Base-by-base conservation (phyloP, 129 eudicot species). In the Oenanthe sinensis region DNA sequence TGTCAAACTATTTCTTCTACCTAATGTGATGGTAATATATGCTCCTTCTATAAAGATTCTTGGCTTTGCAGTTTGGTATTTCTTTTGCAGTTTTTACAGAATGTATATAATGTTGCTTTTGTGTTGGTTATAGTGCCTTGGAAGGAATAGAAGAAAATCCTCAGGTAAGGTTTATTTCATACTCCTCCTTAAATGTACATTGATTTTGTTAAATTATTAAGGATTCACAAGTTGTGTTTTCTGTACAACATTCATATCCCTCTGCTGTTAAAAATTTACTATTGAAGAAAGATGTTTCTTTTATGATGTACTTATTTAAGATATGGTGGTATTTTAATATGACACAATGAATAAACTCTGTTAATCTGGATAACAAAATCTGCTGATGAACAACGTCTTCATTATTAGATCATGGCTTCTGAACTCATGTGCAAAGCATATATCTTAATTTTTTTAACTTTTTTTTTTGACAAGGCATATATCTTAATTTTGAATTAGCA, bases 1-100 rank as follows among this genome's bases (percentile, higher is more conserved):
- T 60, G 96, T 94, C 81, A 91, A 91, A 86, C 79, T 94, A 68
- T 94, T 94, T 88, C 87, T 94, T 79, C 81, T 84, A 79, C 93
- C 96, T 8, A 78, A 89, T 82, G 88, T 90, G 76, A 80, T 90
- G 93, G 98, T 94, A 91, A 80, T 37, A 42, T 68, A 20, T 11
- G 47, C 54, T 55, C 26, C 50, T 49, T 39, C 49, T 47, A 48
- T 62, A 46, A 68, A 19, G 30, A 17, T 47, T 45, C 33, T 77
- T 80, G 33, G 22, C 67, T n/a, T 45, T 54, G 44, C 78, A 24
- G 65, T 45, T 30, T 65, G n/a, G 30, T 45, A n/a, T 69, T 70
- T 70, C 48, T 70, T 37, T 70, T 70, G 4, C 39, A 6, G 28
- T 33, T 36, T 19, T 75, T 67, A 44, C 62, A 30, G n/a, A 50